phyloP scores from a whole-genome alignment of 2,329 filamentous ascomycete genomes.

The Colletotrichum costaricense region DNA sequence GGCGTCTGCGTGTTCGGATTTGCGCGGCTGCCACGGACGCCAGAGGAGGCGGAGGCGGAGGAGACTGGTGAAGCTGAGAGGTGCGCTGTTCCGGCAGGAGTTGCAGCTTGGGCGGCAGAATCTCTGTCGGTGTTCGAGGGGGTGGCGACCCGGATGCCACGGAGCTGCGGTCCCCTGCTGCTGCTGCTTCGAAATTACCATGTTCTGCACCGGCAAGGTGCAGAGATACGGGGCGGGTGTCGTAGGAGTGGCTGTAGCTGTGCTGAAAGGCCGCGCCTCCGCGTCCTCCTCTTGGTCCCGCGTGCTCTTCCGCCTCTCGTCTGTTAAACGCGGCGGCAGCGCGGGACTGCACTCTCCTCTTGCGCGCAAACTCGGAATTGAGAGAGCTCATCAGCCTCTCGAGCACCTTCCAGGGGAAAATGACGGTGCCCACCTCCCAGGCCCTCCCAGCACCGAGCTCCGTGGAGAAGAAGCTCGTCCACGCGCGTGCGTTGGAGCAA shows the following conservation, averaged over 20 bases:
- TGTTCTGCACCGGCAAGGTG: neutral
- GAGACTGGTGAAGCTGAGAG: neutral
- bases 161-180: slow-evolving; percentile 2
- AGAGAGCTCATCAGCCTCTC: slow-evolving; percentile 32
- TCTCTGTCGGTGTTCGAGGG: slow-evolving; percentile 21
- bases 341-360: slow-evolving; percentile 9
- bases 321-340: neutral
- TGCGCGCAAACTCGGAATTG: slow-evolving; percentile 22
- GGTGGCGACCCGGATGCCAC: slow-evolving; percentile 11
- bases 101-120: slow-evolving; percentile 17
- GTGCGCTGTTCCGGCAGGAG: slow-evolving; percentile 11
- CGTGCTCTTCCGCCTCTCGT: slow-evolving; percentile 16
- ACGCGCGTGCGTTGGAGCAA: slow-evolving; percentile 30
- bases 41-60: neutral
- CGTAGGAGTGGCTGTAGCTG: neutral
- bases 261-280: neutral
- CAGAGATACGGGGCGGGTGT: slow-evolving; percentile 7
- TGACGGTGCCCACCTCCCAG: slow-evolving; percentile 27
- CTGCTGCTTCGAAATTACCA: neutral
- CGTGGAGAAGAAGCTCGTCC: slow-evolving; percentile 30
- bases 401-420: slow-evolving; percentile 27
- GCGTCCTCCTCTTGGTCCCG: neutral
- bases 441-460: slow-evolving; percentile 25
- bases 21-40: neutral
- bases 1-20: slow-evolving; percentile 16